Percentiles rank a stretch among this genome's conserved stretches.
These are phyloP conservation scores for Rhododendron molle DNA, from an alignment of 148 eudicot species.

Conservation along the genomic window DNA sequence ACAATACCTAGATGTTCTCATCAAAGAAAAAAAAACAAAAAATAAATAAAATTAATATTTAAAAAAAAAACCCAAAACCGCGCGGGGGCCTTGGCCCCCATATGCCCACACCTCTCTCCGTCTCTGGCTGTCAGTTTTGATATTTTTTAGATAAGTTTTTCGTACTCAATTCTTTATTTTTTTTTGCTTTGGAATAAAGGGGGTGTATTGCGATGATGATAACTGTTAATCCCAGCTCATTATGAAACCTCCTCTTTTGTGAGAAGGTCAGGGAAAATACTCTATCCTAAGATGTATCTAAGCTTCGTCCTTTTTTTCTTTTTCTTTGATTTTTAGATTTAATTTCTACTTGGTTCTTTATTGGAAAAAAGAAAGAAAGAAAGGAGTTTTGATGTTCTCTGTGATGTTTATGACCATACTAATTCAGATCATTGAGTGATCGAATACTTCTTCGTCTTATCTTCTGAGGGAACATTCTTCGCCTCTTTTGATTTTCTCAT, in stretches of 20 bases:
- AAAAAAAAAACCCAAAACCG: no score
- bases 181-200: neutral
- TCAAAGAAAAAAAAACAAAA: no score
- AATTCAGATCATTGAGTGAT: neutral
- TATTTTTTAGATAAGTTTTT: no score
- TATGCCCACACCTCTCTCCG: no score
- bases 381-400: no score
- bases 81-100: no score
- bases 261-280: constrained; percentile 8
- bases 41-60: no score
- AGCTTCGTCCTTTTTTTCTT: neutral
- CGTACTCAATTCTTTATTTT: no score
- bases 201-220: neutral
- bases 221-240: neutral
- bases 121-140: no score
- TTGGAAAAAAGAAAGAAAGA: no score
- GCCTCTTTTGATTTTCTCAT: neutral
- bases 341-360: neutral
- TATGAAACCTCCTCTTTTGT: constrained; percentile 1
- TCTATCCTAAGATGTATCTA: constrained; percentile 5
- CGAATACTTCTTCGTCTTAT: neutral
- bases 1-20: no score
- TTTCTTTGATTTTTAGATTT: neutral
- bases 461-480: neutral
- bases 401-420: no score